phyloP scores from a whole-genome alignment of 1,284 basidiomycete species.

The Vanrija sp. region DNA sequence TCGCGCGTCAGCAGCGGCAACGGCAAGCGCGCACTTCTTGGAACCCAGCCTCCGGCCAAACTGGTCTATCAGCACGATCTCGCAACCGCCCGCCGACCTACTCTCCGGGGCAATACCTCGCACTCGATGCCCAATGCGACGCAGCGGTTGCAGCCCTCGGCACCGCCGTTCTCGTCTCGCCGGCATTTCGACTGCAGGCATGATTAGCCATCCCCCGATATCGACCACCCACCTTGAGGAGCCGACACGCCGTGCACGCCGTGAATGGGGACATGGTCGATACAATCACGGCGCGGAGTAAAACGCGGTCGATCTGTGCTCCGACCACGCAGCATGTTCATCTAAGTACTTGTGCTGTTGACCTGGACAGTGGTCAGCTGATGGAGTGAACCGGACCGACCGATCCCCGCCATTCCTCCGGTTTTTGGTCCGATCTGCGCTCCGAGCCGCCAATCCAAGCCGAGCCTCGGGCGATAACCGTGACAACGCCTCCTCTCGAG shows the following conservation, averaged over 20 bases:
- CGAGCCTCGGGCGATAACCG: too few relatives aligned
- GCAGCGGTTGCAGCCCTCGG: conserved; percentile 9
- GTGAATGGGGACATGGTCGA: conserved; percentile 5
- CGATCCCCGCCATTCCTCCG: too few relatives aligned
- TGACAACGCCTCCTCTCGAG: not conserved
- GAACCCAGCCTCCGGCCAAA: conserved; percentile 19
- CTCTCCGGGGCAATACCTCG: conserved; percentile 11
- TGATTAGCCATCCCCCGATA: not conserved
- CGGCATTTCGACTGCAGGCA: conserved; percentile 10
- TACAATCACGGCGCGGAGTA: not conserved
- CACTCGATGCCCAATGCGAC: conserved; percentile 5
- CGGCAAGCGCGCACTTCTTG: conserved; percentile 9
- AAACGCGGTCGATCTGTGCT: not conserved
- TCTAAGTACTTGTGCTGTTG: too few relatives aligned
- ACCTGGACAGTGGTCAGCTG: too few relatives aligned
- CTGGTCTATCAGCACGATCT: conserved; percentile 1
- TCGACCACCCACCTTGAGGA: conserved; percentile 10
- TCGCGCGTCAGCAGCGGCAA: not conserved
- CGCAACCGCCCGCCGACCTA: not conserved
- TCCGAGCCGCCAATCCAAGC: too few relatives aligned
- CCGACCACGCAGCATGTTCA: too few relatives aligned
- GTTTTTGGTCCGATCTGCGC: too few relatives aligned
- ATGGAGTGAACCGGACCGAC: too few relatives aligned
- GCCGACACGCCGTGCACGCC: conserved; percentile 15
- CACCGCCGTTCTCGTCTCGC: conserved; percentile 1